Evolutionary conservation across 2,329 filamentous ascomycete species (phyloP), one percentile per base, ranked within the genome.

Genomic region (Sporothrix phasma): DNA sequence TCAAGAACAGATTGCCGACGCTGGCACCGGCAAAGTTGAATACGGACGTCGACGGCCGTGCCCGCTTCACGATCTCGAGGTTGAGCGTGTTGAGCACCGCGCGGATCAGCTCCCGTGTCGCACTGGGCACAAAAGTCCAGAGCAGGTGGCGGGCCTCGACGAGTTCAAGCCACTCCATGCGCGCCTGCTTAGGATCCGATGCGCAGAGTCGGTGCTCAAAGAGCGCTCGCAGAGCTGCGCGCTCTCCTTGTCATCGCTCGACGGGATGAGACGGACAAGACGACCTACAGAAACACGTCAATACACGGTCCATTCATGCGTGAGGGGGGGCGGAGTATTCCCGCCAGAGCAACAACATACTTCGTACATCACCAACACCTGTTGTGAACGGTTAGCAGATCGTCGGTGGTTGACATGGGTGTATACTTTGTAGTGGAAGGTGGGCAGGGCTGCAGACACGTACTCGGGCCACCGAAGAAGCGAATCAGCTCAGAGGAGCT

Each of bases 401-500:
- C 15, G 15, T 45, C n/a, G 34, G 22, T 15, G 26, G 34, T 39
- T 31, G 15, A 19, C 34, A n/a, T 24, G 31, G 51, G 51, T n/a
- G 11, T 17, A 43, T 39, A 29, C n/a, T n/a, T n/a, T n/a, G n/a
- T n/a, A n/a, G n/a, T n/a, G n/a, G n/a, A n/a, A n/a, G 43, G 34
- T 70, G 4, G n/a, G 5, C 17, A 15, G 39, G 60, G 34, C 5
- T 29, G 11, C 1, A 17, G 41, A 3, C 4, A 65, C 76, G 64
- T 77, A 88, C 93, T 93, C 68, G 93, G 93, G 1, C 94, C 94
- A 15, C 93, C 94, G 76, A 97, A 94, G 41, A 97, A 92, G 41
- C 94, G 84, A 69, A 97, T 96, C 71, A 97, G 79, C 77, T 97
- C 93, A 51, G 90, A 96, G 2, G 92, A 95, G 70, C 90, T 95